These are phyloP conservation scores for Wickerhamomyces rabaulensis DNA, from an alignment of 805 yeast genomes.

Conservation along the genomic window DNA sequence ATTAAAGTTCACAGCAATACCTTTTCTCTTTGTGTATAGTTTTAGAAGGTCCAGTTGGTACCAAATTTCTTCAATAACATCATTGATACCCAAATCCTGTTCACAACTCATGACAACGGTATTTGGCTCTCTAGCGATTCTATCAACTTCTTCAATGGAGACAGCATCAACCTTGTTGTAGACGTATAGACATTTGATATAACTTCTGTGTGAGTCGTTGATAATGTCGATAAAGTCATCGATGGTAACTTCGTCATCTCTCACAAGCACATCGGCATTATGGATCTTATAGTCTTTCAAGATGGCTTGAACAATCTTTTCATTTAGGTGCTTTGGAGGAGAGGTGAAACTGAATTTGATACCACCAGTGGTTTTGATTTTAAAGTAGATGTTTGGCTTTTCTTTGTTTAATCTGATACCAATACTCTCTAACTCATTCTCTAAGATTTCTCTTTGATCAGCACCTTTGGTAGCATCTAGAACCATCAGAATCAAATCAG, in stretches of 20 bases:
- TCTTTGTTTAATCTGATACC: slow-evolving; percentile 85
- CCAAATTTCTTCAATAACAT: slow-evolving; percentile 92
- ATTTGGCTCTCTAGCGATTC: slow-evolving; percentile 87
- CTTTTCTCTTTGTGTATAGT: slow-evolving; percentile 84
- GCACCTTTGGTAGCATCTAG: slow-evolving; percentile 92
- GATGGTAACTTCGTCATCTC: slow-evolving; percentile 85
- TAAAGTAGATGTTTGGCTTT: slow-evolving; percentile 73
- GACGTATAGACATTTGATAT: slow-evolving; percentile 87
- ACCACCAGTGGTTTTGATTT: slow-evolving; percentile 85
- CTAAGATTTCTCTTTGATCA: slow-evolving; percentile 82
- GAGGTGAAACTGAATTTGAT: slow-evolving; percentile 74
- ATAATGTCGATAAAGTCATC: slow-evolving; percentile 92
- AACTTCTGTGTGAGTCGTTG: slow-evolving; percentile 81
- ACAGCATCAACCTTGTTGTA: slow-evolving; percentile 96
- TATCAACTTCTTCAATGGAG: slow-evolving; percentile 87
- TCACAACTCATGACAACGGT: slow-evolving; percentile 94
- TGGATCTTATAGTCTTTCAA: slow-evolving; percentile 85
- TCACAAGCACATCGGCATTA: slow-evolving; percentile 86
- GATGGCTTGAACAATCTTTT: slow-evolving; percentile 69
- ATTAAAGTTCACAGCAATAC: slow-evolving; percentile 69
- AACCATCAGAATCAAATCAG: slow-evolving; percentile 89
- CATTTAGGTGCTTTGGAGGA: slow-evolving; percentile 80
- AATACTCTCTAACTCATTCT: slow-evolving; percentile 85
- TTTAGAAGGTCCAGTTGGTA: slow-evolving; percentile 74
- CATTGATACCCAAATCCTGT: slow-evolving; percentile 78